A percentile compares a stretch with the other conserved stretches of the same genome.
Evolutionary conservation across 2,329 filamentous ascomycete species (phyloP).

Genomic region (Colletotrichum plurivorum): DNA sequence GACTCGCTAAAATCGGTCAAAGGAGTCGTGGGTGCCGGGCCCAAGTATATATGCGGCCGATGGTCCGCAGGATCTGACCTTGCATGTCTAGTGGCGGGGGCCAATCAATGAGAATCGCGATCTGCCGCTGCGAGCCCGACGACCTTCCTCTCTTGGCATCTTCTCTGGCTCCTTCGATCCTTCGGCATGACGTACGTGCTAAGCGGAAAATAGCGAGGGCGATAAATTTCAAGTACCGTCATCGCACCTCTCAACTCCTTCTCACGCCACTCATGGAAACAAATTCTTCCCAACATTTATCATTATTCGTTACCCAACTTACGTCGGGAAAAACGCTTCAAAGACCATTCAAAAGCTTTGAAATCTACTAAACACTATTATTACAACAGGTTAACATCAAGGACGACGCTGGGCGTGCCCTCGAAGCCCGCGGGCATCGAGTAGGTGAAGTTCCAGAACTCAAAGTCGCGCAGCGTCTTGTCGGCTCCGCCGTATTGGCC

Average conservation of each 20-base stretch:
- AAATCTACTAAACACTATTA: too few relatives aligned
- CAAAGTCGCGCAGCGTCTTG: constrained; percentile 54
- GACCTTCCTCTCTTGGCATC: constrained; percentile 25
- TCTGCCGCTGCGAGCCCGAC: neutral
- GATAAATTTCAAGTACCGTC: too few relatives aligned
- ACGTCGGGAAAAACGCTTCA: neutral
- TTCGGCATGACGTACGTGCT: neutral
- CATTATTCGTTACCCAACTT: neutral
- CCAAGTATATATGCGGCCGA: neutral
- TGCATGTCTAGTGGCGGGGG: constrained; percentile 1
- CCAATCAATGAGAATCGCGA: constrained; percentile 2
- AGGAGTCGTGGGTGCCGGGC: neutral
- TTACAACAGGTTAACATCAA: constrained; percentile 30
- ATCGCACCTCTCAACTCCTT: neutral
- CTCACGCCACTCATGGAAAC: neutral
- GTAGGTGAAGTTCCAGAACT: constrained; percentile 63
- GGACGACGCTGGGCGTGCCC: constrained; percentile 43
- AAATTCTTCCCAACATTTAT: neutral
- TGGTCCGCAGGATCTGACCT: neutral
- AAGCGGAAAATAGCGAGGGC: too few relatives aligned
- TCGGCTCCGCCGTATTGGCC: constrained; percentile 54
- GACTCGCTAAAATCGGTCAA: fast-evolving
- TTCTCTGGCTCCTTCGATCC: neutral
- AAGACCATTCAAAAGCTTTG: neutral
- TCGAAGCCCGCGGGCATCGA: constrained; percentile 52